Base-by-base conservation (phyloP, 1,284 basidiomycete genomes). In the Rhodotorula sp. region DNA sequence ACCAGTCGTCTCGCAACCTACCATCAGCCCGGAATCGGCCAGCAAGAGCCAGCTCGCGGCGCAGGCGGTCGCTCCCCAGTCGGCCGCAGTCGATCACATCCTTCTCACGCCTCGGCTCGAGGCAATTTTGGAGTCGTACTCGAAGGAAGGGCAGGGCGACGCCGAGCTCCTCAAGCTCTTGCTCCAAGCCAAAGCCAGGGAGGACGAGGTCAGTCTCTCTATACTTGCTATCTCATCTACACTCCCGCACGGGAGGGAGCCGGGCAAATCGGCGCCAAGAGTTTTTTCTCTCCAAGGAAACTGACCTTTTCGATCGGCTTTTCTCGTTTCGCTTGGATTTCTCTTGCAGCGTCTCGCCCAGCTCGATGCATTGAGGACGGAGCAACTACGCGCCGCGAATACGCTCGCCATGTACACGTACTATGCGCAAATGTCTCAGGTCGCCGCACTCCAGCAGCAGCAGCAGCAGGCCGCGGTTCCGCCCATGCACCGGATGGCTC, bases 101-200 rank as follows among this genome's bases (percentile, higher is more conserved):
- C 24, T 60, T n/a, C 29, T 71, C 45, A 69, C 73, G 18, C 76
- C 76, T 6, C 62, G 67, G n/a, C 61, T 77, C 55, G 67, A 69
- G 10, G 56, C 72, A 37, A 76, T 78, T 45, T 62, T 75, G 22
- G 64, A 58, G 22, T 64, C 75, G 26, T 78, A 70, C 68, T 53
- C 68, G 46, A n/a, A 64, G 37, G 64, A 78, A 24, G 77, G 77
- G 44, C 66, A 70, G 24, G 64, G 68, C 3, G 76, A 78, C 54
- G 58, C 56, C 30, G 77, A 77, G n/a, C 64, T 78, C 67, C 65
- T 78, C 58, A 76, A 75, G 58, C 60, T 69, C 18, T 55, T 78
- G 26, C 58, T 78, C 29, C 37, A 66, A 37, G 77, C 77, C 29
- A 78, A 78, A 59, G 68, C 63, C 6, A 76, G 71, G 37, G 77